A percentile compares a stretch with the other conserved stretches of the same genome.
These are phyloP conservation scores for Iris macrosiphon DNA, from an alignment of 106 monocot species.

Conservation along the genomic window DNA sequence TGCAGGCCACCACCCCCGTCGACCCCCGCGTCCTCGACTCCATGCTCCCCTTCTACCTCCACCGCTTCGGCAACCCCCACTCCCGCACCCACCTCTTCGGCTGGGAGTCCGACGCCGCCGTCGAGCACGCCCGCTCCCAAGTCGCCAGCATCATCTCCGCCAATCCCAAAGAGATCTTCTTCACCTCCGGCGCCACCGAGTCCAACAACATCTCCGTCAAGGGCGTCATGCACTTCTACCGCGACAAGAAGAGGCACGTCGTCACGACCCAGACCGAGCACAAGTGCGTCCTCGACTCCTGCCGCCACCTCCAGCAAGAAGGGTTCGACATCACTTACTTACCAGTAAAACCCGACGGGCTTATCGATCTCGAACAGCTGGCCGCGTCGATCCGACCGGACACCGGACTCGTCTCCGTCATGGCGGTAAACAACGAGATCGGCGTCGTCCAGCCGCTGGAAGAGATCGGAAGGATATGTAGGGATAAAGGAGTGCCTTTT, in stretches of 20 bases:
- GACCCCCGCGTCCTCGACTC: conserved; percentile 95
- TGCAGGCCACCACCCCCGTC: conserved; percentile 96
- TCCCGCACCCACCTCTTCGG: conserved; percentile 97
- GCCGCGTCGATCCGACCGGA: conserved; percentile 65
- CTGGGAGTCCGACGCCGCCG: conserved; percentile 96
- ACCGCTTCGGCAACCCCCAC: conserved; percentile 93
- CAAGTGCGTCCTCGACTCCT: conserved; percentile 99
- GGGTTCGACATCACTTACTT: conserved; percentile 92
- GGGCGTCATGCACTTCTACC: conserved; percentile 82
- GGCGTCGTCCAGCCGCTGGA: conserved; percentile 92
- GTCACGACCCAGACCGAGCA: conserved; percentile 99
- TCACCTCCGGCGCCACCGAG: conserved; percentile 99
- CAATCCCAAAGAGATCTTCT: conserved; percentile 88
- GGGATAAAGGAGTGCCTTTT: conserved; percentile 59
- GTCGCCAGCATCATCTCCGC: conserved; percentile 67
- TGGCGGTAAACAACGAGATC: conserved; percentile 98
- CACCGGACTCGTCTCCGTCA: conserved; percentile 88
- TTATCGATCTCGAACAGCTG: conserved; percentile 63
- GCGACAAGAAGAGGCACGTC: conserved; percentile 64
- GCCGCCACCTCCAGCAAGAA: conserved; percentile 92
- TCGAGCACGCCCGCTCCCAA: conserved; percentile 72
- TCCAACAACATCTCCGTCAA: conserved; percentile 98
- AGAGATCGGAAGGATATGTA: conserved; percentile 84
- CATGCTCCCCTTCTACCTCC: conserved; percentile 94
- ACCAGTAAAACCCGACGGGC: conserved; percentile 72